phyloP scores from a whole-genome alignment of 1,139 yeast genomes.

The Pichia sp. region DNA sequence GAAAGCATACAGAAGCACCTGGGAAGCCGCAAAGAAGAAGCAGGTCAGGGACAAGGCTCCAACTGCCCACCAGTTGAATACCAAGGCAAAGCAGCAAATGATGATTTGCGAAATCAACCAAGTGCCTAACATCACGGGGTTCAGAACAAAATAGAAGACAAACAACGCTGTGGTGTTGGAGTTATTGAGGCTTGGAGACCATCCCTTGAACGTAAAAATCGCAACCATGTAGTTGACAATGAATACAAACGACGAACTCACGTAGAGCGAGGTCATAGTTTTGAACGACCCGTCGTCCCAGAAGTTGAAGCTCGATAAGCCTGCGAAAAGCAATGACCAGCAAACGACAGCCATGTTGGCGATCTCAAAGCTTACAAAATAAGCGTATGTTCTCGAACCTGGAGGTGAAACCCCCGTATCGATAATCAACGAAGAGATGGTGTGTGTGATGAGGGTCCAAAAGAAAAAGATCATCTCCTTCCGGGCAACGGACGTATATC shows the following conservation, averaged over 20 bases:
- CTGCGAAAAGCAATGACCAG: slow-evolving; percentile 64
- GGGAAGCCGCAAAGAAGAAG: slow-evolving; percentile 77
- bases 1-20: slow-evolving; percentile 65
- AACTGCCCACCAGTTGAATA: slow-evolving; percentile 73
- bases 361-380: slow-evolving; percentile 76
- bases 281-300: slow-evolving; percentile 88
- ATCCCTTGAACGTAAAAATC: slow-evolving; percentile 65
- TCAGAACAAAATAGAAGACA: slow-evolving; percentile 62
- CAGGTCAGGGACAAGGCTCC: slow-evolving; percentile 72
- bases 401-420: slow-evolving; percentile 95
- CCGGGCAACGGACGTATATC: slow-evolving; percentile 93
- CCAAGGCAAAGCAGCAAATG: slow-evolving; percentile 62
- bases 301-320: slow-evolving; percentile 76
- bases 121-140: slow-evolving; percentile 57
- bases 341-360: slow-evolving; percentile 72
- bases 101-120: slow-evolving; percentile 70
- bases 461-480: slow-evolving; percentile 77
- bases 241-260: slow-evolving; percentile 49
- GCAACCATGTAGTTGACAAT: slow-evolving; percentile 62
- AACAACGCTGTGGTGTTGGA: slow-evolving; percentile 59
- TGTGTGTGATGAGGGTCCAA: slow-evolving; percentile 53
- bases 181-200: slow-evolving; percentile 43
- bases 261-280: slow-evolving; percentile 57
- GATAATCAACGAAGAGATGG: slow-evolving; percentile 65
- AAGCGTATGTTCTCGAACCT: slow-evolving; percentile 66